phyloP scores from a whole-genome alignment of 495 filamentous ascomycete genomes.

The Penicillium parvum region DNA sequence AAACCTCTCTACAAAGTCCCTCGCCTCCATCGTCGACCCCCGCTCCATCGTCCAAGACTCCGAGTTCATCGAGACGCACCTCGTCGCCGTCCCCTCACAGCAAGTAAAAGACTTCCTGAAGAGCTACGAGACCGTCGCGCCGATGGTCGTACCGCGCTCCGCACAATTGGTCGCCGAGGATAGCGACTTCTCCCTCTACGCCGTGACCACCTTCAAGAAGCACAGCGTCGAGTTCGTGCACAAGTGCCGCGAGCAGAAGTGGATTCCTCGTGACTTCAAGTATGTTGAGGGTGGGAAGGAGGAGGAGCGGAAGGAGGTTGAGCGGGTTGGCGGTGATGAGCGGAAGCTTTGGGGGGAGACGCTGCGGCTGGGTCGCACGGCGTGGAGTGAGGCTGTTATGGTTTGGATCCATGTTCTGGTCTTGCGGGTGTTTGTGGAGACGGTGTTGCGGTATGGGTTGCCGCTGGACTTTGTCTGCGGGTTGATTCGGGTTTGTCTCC shows the following conservation, averaged over 20 bases:
- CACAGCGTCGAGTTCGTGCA: conserved; percentile 77
- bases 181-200: conserved; percentile 81
- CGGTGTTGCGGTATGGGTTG: conserved; percentile 87
- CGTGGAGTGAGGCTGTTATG: conserved; percentile 93
- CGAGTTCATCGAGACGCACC: conserved; percentile 94
- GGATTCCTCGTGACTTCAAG: conserved; percentile 91
- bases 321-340: conserved; percentile 73
- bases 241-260: conserved; percentile 84
- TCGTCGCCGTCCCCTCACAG: conserved; percentile 77
- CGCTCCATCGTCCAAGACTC: conserved; percentile 75
- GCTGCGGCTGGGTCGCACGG: conserved; percentile 76
- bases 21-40: conserved; percentile 81
- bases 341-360: conserved; percentile 86
- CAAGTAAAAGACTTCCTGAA: conserved; percentile 81
- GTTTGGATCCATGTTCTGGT: conserved; percentile 89
- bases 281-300: conserved; percentile 86
- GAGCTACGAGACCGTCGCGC: conserved; percentile 79
- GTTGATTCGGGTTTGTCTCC: conserved; percentile 67
- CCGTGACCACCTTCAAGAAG: conserved; percentile 92
- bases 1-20: conserved; percentile 90
- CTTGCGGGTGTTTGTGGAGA: conserved; percentile 93
- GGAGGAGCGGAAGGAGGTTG: conserved; percentile 79
- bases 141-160: conserved; percentile 87
- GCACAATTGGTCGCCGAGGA: conserved; percentile 72
- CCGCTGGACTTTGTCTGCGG: conserved; percentile 83